phyloP scores from a whole-genome alignment of 2,329 filamentous ascomycete genomes.

The Polychaeton citri region DNA sequence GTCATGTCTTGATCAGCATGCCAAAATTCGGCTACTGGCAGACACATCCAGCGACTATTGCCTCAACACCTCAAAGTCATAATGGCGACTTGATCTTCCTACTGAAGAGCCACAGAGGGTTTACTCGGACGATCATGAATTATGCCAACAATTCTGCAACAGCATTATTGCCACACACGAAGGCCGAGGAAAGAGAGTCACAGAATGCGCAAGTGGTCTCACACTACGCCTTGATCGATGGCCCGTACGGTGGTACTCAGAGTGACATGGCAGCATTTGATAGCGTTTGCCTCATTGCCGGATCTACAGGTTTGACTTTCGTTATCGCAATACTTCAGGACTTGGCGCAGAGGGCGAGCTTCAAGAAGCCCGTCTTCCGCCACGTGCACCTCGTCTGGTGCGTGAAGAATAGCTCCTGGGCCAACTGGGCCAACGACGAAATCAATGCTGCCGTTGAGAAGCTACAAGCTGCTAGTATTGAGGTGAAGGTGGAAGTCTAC shows the following conservation, averaged over 20 bases:
- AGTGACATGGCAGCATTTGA: constrained; percentile 46
- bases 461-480: constrained; percentile 7
- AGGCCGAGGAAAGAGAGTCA: too few species aligned
- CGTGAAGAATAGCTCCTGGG: constrained; percentile 13
- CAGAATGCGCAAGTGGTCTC: constrained; percentile 3
- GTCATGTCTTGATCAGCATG: constrained; percentile 49
- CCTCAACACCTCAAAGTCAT: constrained; percentile 13
- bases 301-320: constrained; percentile 48
- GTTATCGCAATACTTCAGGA: constrained; percentile 43
- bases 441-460: constrained; percentile 7
- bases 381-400: constrained; percentile 18
- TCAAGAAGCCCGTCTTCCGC: constrained; percentile 11
- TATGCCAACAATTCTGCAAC: constrained; percentile 9
- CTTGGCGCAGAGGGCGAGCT: constrained; percentile 28
- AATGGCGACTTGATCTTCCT: constrained; percentile 15
- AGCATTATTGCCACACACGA: too few species aligned
- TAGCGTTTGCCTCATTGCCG: constrained; percentile 45
- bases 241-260: constrained; percentile 18
- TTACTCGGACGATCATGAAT: constrained; percentile 13
- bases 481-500: constrained; percentile 32
- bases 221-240: constrained; percentile 14
- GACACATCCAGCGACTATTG: constrained; percentile 52
- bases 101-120: constrained; percentile 17
- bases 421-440: constrained; percentile 5
- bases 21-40: too few species aligned